Conservation (phyloP, 192 early-diverging fungal species). For the Rhizophagus clarus region DNA sequence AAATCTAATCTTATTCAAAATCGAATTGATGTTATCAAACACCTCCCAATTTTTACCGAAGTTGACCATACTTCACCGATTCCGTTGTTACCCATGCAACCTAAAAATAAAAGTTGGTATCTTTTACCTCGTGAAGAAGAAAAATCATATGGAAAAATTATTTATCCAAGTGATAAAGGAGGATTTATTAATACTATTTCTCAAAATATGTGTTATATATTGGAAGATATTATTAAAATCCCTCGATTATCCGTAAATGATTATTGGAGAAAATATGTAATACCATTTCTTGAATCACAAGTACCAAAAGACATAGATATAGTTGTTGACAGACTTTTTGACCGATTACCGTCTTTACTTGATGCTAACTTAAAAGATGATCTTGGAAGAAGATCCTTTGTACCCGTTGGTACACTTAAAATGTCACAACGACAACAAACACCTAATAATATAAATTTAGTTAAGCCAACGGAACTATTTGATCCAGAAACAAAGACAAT, state of each 20-base stretch:
- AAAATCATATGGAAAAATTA: neutral
- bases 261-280: slow-evolving; percentile 2
- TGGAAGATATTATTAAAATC: slow-evolving; percentile 2
- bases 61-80: neutral
- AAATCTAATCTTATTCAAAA: neutral
- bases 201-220: neutral
- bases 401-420: neutral
- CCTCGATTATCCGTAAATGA: neutral
- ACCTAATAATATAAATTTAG: neutral
- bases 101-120: neutral
- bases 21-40: neutral
- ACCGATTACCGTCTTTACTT: neutral
- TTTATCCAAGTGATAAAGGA: neutral
- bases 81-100: neutral
- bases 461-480: neutral
- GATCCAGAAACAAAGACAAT: neutral
- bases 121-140: neutral
- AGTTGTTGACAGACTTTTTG: slow-evolving; percentile 4
- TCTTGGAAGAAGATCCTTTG: neutral
- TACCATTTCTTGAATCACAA: neutral
- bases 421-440: neutral
- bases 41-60: slow-evolving; percentile 1
- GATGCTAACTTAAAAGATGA: neutral
- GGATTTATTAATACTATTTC: neutral
- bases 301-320: neutral